Base-by-base conservation (phyloP, 2,329 filamentous ascomycete species). In the Verticillium albo-atrum region DNA sequence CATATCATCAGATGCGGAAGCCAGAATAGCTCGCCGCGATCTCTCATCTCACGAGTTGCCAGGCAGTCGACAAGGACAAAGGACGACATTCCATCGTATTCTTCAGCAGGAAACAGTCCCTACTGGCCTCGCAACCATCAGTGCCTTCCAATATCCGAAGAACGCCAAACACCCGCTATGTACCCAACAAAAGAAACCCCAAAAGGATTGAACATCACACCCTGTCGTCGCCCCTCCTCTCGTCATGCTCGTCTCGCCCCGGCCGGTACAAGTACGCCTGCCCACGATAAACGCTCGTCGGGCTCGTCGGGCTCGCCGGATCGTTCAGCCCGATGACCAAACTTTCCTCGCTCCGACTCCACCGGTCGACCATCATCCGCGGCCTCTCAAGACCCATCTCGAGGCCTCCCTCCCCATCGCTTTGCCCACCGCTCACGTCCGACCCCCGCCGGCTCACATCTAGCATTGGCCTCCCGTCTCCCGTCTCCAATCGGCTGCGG, bases 301-400 rank as follows among this genome's bases (percentile, higher is more conserved):
- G 51, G 9, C 26, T 53, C 25, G 17, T 28, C 3, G 68, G 67
- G 2, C 67, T 69, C 53, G 67, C 17, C 14, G 69, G 68, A 52
- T 72, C 68, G 58, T 71, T 70, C 60, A 66, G 42, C 6, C 68
- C 69, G 26, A 70, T 58, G 28, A 71, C 70, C 32, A 72, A 67
- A 42, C 68, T 72, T 57, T 70, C 70, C 63, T 72, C 68, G 57
- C 67, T 71, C 35, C 68, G 63, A 10, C 61, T 61, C 68, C 68
- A 71, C 7, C 62, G 52, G 9, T 50, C 55, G 23, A 47, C 26
- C 20, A 28, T 7, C n/a, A 56, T 17, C 23, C 51, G 23, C 60
- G 35, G 57, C 23, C 55, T 59, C 58, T 63, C 61, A 6, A 59
- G 55, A 0, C 57, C 67, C 64, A 12, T 64, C 65, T 9, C 59